These are phyloP conservation scores for Solanum piurae DNA, from an alignment of 257 asterid genomes.

Conservation along the genomic window DNA sequence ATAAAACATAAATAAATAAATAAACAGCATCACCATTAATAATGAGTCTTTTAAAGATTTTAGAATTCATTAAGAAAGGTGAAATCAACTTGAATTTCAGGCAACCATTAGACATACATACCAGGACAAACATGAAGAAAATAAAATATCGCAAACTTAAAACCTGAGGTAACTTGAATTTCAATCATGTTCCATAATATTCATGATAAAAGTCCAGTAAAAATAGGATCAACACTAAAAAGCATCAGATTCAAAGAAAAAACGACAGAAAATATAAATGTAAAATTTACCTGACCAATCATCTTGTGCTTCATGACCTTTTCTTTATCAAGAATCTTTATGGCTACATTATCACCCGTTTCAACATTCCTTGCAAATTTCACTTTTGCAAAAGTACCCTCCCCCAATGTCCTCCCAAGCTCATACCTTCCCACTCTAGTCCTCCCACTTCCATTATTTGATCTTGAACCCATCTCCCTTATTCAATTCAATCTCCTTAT, in stretches of 20 bases:
- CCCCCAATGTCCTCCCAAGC: constrained; percentile 83
- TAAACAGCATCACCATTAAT: not conserved
- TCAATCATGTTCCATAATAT: not conserved
- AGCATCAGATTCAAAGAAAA: not conserved
- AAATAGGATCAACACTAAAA: not conserved
- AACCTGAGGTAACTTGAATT: not conserved
- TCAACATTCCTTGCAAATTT: constrained; percentile 81
- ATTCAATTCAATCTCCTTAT: not conserved
- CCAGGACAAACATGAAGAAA: not conserved
- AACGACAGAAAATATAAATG: not conserved
- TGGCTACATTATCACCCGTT: constrained; percentile 74
- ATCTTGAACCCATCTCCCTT: constrained; percentile 36
- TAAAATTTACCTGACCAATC: constrained; percentile 61
- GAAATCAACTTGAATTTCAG: not conserved
- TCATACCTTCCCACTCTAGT: constrained; percentile 88
- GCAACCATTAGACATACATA: not conserved
- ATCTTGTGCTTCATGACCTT: constrained; percentile 87
- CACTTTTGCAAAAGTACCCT: constrained; percentile 89
- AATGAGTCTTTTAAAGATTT: not conserved
- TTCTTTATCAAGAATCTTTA: constrained; percentile 92
- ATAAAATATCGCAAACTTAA: not conserved
- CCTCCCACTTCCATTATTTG: constrained; percentile 43
- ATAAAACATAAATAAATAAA: not conserved
- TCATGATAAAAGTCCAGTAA: not conserved
- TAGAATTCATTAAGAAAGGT: not conserved